These are phyloP conservation scores for Phlebiopsis gigantea DNA, from an alignment of 768 basidiomycete genomes.

Conservation along the genomic window DNA sequence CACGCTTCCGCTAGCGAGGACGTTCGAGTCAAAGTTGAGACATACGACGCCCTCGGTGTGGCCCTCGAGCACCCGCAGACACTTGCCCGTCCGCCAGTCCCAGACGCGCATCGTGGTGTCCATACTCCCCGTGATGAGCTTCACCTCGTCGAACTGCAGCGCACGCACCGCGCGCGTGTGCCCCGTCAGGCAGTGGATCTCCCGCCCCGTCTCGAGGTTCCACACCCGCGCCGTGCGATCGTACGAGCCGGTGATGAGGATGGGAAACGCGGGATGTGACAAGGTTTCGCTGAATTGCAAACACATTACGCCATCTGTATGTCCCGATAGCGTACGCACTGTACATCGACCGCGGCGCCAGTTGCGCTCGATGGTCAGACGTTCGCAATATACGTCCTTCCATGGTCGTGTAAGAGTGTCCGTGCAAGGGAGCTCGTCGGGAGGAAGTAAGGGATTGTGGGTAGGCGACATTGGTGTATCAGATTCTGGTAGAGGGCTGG, in stretches of 20 bases:
- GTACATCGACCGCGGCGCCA: constrained; percentile 92
- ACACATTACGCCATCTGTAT: constrained; percentile 96
- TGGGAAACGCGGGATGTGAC: constrained; percentile 78
- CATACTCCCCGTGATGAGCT: constrained; percentile 95
- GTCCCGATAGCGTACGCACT: constrained; percentile 82
- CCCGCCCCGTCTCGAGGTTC: constrained; percentile 90
- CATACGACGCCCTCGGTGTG: constrained; percentile 91
- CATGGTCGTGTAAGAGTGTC: constrained; percentile 75
- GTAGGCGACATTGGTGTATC: constrained; percentile 1
- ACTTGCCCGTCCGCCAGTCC: constrained; percentile 90
- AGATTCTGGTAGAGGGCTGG: background rate
- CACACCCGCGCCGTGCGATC: constrained; percentile 92
- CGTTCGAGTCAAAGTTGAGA: constrained; percentile 85
- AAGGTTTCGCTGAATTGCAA: constrained; percentile 89
- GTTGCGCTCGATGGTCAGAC: constrained; percentile 93
- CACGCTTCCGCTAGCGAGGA: constrained; percentile 89
- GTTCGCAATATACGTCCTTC: constrained; percentile 98
- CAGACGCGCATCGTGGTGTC: constrained; percentile 93
- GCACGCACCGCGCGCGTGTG: constrained; percentile 91
- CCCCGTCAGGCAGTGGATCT: constrained; percentile 78
- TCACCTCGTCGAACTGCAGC: constrained; percentile 92
- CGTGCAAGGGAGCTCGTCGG: constrained; percentile 7
- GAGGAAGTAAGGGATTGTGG: constrained; percentile 25
- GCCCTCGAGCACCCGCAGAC: constrained; percentile 82
- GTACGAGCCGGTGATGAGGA: constrained; percentile 97